Percentiles rank a stretch among this genome's conserved stretches.
Evolutionary conservation across 805 yeast species (phyloP).

Genomic region (Dipodascus albidus): DNA sequence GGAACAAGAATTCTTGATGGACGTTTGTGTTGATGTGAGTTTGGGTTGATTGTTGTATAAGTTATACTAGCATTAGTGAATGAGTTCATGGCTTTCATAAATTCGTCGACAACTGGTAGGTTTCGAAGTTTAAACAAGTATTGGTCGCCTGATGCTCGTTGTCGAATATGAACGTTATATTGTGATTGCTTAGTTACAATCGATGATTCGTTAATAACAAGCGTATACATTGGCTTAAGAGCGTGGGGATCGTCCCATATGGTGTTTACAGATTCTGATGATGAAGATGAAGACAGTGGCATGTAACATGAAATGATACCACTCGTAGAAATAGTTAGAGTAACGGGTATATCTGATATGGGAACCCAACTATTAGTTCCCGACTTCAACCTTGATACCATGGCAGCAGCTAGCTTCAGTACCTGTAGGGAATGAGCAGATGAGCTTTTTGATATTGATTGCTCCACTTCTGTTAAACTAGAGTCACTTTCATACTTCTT

Average conservation of each 20-base stretch:
- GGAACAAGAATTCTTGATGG: not conserved
- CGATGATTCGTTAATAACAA: not conserved
- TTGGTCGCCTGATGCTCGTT: not conserved
- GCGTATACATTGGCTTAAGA: not conserved
- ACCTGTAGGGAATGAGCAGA: not conserved
- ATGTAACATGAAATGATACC: not conserved
- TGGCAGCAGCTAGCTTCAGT: not conserved
- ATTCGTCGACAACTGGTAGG: not conserved
- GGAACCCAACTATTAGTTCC: not conserved
- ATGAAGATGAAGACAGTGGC: not conserved
- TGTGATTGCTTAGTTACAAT: not conserved
- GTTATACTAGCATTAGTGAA: not conserved
- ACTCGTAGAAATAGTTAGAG: not conserved
- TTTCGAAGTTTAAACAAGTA: not conserved
- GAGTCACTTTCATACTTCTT: not conserved
- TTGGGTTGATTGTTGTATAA: not conserved
- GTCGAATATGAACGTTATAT: not conserved
- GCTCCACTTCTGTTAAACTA: not conserved
- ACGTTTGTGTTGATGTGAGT: not conserved
- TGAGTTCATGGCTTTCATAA: not conserved
- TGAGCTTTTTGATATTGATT: not conserved
- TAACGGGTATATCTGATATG: not conserved
- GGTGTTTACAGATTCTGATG: not conserved
- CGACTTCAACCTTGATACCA: not conserved
- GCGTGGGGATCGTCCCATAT: not conserved